Base-by-base conservation (phyloP, 2,329 filamentous ascomycete species). In the Pleurostoma richardsiae region DNA sequence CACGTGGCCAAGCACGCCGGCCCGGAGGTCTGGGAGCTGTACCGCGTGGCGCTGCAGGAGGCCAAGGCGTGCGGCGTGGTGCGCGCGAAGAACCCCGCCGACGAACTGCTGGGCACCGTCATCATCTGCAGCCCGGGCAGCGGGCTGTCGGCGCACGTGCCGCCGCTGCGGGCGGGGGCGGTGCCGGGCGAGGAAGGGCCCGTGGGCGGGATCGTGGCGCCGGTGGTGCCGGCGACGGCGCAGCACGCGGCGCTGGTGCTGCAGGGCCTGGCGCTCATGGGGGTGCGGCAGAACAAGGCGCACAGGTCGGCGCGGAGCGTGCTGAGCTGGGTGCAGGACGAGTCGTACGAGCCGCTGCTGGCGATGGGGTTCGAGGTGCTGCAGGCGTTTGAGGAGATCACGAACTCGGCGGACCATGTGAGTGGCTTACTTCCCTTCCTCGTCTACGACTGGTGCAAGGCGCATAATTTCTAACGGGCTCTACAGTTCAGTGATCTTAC, bases 341-440 rank as follows among this genome's bases (percentile, higher is more conserved):
- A 86, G 45, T 80, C 82, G 42, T 81, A 82, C 52, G 88, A 94
- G 62, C 82, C 84, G 33, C 70, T 95, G 49, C 74, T 83, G 46
- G 82, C 81, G 0, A 89, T 95, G 85, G 89, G 89, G 1, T 95
- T 95, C 59, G 82, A 82, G 52, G 79, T 88, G 40, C 69, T 90
- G 52, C 86, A 92, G 66, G 84, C 78, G 39, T 95, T 90, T 63
- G 89, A 95, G 58, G 88, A 95, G 64, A 79, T 94, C 45, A 87
- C 83, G 49, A 79, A 76, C 53, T 81, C 86, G 26, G 68, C 70
- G 3, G 77, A 79, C 19, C 72, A 68, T 59, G 76, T 79, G 49
- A 65, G 72, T 67, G 2, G 7, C 4, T 2, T 8, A 36, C 33
- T 19, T 19, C 5, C 10, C 29, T 33, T 10, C 6, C 19, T 36